phyloP scores from a whole-genome alignment of 176 grass and related monocot genomes.

The Phoenix dactylifera region DNA sequence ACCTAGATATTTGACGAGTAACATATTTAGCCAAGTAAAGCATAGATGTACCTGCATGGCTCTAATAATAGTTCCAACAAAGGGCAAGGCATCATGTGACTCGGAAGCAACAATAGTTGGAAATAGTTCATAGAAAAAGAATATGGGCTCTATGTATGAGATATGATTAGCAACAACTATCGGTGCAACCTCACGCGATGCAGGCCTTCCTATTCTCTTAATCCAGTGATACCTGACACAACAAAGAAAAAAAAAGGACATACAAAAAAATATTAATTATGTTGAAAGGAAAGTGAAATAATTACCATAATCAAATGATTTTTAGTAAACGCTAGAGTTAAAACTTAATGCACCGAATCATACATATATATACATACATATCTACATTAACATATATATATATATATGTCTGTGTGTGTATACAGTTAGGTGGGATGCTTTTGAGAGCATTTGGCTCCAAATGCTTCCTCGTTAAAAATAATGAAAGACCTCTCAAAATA shows the following conservation, averaged over 20 bases:
- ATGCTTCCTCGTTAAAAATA: too few species aligned
- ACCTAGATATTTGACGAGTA: conserved; percentile 3
- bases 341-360: too few species aligned
- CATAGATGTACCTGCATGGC: conserved; percentile 75
- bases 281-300: background rate
- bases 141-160: conserved; percentile 92
- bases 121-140: conserved; percentile 90
- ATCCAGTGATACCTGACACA: conserved; percentile 85
- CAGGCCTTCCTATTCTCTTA: conserved; percentile 82
- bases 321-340: too few species aligned
- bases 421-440: too few species aligned
- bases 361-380: too few species aligned
- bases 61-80: conserved; percentile 95
- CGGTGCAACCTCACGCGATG: conserved; percentile 73
- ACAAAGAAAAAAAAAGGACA: conserved; percentile 3
- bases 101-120: conserved; percentile 97
- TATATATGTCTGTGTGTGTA: too few species aligned
- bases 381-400: too few species aligned
- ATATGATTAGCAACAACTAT: conserved; percentile 97
- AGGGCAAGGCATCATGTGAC: conserved; percentile 84
- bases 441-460: too few species aligned
- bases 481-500: too few species aligned
- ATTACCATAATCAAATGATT: background rate
- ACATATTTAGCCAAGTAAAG: conserved; percentile 1
- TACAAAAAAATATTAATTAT: conserved; percentile 1